A percentile compares a stretch with the other conserved stretches of the same genome.
These are phyloP conservation scores for Pestalotiopsis sp. DNA, from an alignment of 2,329 filamentous ascomycete species.

Conservation along the genomic window DNA sequence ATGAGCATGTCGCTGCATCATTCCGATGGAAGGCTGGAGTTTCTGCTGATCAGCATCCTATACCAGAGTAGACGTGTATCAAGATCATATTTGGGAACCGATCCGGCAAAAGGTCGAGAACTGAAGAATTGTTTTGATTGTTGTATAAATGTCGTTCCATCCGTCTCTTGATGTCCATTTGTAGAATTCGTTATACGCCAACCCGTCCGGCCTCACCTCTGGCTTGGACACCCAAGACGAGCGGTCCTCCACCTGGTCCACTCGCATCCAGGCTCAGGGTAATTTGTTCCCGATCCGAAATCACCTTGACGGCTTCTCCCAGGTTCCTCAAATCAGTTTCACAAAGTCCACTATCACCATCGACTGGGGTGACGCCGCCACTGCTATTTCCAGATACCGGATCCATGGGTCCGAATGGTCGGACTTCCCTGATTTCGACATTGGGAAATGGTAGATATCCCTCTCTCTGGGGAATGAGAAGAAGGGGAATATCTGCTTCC, in stretches of 20 bases:
- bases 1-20: conserved; percentile 54
- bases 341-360: conserved; percentile 49
- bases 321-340: conserved; percentile 82
- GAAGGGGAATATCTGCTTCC: conserved; percentile 65
- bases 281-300: conserved; percentile 70
- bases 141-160: neutral
- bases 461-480: conserved; percentile 78
- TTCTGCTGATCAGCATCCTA: conserved; percentile 28
- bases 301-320: conserved; percentile 75
- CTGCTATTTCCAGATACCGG: conserved; percentile 20
- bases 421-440: conserved; percentile 74
- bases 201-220: conserved; percentile 17
- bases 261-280: conserved; percentile 74
- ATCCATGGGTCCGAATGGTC: conserved; percentile 22
- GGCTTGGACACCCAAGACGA: conserved; percentile 66
- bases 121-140: neutral
- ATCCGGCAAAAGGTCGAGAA: neutral
- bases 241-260: conserved; percentile 65
- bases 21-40: conserved; percentile 45
- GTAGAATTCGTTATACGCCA: neutral
- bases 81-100: neutral
- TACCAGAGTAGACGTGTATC: conserved; percentile 25
- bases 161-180: neutral
- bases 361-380: conserved; percentile 11
- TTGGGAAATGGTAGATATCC: conserved; percentile 78